These are phyloP conservation scores for Phialophora verrucosa DNA, from an alignment of 2,329 filamentous ascomycete genomes.

Conservation along the genomic window DNA sequence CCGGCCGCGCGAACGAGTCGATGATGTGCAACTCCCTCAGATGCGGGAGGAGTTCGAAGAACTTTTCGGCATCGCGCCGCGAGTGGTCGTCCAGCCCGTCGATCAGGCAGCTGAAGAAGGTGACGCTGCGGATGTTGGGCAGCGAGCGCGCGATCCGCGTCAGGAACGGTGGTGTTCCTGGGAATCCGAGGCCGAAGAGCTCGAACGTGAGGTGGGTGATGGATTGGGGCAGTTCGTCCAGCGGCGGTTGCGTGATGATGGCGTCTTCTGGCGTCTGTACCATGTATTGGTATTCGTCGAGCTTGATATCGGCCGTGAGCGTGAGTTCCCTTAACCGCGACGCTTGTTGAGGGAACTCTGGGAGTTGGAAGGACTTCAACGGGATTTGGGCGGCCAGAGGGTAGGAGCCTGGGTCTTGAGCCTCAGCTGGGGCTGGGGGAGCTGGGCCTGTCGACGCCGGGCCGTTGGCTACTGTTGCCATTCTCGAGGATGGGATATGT, in stretches of 20 bases:
- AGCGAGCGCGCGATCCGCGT: slow-evolving; percentile 48
- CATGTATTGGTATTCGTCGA: slow-evolving; percentile 52
- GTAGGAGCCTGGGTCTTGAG: slow-evolving; percentile 17
- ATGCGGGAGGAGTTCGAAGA: slow-evolving; percentile 47
- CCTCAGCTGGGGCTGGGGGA: background rate
- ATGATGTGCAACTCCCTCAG: slow-evolving; percentile 55
- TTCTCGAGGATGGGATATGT: background rate
- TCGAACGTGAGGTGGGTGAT: slow-evolving; percentile 56
- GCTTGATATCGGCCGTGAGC: slow-evolving; percentile 57
- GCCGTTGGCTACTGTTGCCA: slow-evolving; percentile 4
- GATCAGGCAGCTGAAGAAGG: slow-evolving; percentile 55
- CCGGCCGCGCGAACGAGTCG: slow-evolving; percentile 53
- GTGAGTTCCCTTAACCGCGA: slow-evolving; percentile 53
- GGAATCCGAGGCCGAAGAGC: slow-evolving; percentile 57
- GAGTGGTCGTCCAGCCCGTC: slow-evolving; percentile 49
- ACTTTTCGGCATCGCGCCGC: slow-evolving; percentile 49
- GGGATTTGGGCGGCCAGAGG: slow-evolving; percentile 55
- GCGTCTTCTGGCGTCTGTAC: slow-evolving; percentile 39
- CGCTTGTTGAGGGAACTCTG: slow-evolving; percentile 53
- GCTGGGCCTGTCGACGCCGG: background rate
- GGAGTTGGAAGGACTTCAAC: slow-evolving; percentile 53
- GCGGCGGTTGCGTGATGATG: slow-evolving; percentile 39
- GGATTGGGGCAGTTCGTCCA: slow-evolving; percentile 48
- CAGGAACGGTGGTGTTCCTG: slow-evolving; percentile 49
- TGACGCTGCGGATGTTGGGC: slow-evolving; percentile 51